These are phyloP conservation scores for Entomortierella parvispora DNA, from an alignment of 192 early-diverging fungal genomes.

Conservation along the genomic window DNA sequence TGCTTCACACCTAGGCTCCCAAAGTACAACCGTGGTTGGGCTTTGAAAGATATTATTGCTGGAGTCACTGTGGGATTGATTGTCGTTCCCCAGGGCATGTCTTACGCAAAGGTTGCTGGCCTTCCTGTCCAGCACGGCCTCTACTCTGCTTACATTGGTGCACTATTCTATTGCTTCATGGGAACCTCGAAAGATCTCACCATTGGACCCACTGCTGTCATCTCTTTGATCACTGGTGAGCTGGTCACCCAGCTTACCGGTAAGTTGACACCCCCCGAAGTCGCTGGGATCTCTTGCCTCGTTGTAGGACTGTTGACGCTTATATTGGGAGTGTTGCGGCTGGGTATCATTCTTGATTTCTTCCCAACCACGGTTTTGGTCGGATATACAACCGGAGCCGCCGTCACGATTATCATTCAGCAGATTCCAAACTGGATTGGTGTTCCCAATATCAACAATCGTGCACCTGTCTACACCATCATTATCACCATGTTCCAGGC, in stretches of 20 bases:
- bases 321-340: slow-evolving; percentile 81
- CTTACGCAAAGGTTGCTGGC: slow-evolving; percentile 78
- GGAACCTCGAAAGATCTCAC: slow-evolving; percentile 82
- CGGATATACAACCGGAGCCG: slow-evolving; percentile 91
- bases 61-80: slow-evolving; percentile 79
- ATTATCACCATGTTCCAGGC: slow-evolving; percentile 41
- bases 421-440: slow-evolving; percentile 80
- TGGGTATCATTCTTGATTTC: slow-evolving; percentile 91
- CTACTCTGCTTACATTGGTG: slow-evolving; percentile 76
- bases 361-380: slow-evolving; percentile 86
- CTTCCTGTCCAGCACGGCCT: slow-evolving; percentile 78
- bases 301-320: slow-evolving; percentile 76
- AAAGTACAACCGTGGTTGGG: slow-evolving; percentile 54
- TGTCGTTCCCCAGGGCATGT: slow-evolving; percentile 77
- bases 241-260: slow-evolving; percentile 23
- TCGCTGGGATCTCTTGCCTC: slow-evolving; percentile 74
- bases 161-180: slow-evolving; percentile 75
- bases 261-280: slow-evolving; percentile 27
- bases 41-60: slow-evolving; percentile 67
- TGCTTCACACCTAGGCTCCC: slow-evolving; percentile 23
- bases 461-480: slow-evolving; percentile 68
- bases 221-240: slow-evolving; percentile 48
- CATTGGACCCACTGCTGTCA: slow-evolving; percentile 72
- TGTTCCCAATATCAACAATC: slow-evolving; percentile 79
- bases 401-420: slow-evolving; percentile 78